Conservation (phyloP, 2,329 filamentous ascomycete genomes). For the Hymenoscyphus infarciens region DNA sequence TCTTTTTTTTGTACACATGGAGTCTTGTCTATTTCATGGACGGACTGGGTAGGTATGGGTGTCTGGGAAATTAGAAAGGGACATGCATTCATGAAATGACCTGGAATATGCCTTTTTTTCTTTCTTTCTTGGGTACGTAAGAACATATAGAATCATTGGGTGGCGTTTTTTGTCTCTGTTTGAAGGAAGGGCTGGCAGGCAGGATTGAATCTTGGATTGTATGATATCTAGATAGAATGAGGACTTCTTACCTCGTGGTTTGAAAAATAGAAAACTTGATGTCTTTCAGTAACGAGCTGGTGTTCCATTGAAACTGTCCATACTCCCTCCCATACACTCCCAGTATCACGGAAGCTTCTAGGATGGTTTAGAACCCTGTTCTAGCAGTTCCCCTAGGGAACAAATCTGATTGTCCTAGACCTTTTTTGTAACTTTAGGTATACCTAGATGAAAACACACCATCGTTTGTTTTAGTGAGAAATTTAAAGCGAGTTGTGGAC, state of each 20-base stretch:
- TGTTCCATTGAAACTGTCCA: too few relatives aligned
- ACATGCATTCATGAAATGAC: neutral
- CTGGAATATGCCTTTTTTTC: neutral
- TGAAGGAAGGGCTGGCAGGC: neutral
- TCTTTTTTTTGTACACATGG: neutral
- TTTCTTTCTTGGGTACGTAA: constrained; percentile 1
- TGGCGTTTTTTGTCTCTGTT: constrained; percentile 4
- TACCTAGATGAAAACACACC: too few relatives aligned
- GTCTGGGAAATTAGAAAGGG: neutral
- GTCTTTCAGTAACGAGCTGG: too few relatives aligned
- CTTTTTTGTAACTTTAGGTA: too few relatives aligned
- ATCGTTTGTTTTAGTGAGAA: too few relatives aligned
- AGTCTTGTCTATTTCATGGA: neutral
- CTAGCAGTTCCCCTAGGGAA: too few relatives aligned
- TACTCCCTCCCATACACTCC: too few relatives aligned
- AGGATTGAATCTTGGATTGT: constrained; percentile 7
- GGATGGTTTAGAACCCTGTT: too few relatives aligned
- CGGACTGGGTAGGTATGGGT: neutral
- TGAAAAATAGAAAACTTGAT: neutral
- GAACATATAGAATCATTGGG: constrained; percentile 9
- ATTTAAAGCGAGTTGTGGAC: too few relatives aligned
- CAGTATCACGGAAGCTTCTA: too few relatives aligned
- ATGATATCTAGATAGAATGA: constrained; percentile 7
- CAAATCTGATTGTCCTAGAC: too few relatives aligned
- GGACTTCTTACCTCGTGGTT: neutral